These are phyloP conservation scores for Hemileccinum impolitum DNA, from an alignment of 768 basidiomycete genomes.

Conservation along the genomic window DNA sequence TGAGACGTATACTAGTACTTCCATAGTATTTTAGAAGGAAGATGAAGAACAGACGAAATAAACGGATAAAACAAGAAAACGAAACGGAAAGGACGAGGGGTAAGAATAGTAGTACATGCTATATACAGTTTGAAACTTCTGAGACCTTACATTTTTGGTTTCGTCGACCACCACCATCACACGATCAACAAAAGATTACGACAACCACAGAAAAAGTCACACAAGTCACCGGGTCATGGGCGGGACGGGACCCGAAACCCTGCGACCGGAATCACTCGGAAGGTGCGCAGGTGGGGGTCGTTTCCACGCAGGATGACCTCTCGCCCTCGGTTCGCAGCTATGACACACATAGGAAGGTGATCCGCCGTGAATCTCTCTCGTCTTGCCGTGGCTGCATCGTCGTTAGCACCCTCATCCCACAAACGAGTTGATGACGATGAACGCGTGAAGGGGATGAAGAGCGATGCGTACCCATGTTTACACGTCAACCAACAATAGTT, in stretches of 20 bases:
- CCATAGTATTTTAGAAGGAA: too few species aligned
- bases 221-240: constrained; percentile 11
- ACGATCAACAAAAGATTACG: not conserved
- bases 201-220: not conserved
- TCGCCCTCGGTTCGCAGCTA: constrained; percentile 19
- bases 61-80: too few species aligned
- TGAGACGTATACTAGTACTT: too few species aligned
- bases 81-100: too few species aligned
- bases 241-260: constrained; percentile 7
- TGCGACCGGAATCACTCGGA: not conserved
- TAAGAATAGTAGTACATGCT: too few species aligned
- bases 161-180: not conserved
- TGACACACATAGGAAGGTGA: constrained; percentile 30
- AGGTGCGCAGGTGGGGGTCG: constrained; percentile 15
- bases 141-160: not conserved
- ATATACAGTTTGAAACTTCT: too few species aligned
- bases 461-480: constrained; percentile 22
- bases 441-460: not conserved
- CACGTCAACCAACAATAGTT: constrained; percentile 28
- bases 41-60: too few species aligned
- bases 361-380: constrained; percentile 29
- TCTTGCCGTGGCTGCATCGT: constrained; percentile 27
- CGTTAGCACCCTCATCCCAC: not conserved
- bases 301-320: constrained; percentile 21
- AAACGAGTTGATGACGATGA: not conserved